Percentiles rank a stretch among this genome's conserved stretches.
Conservation (phyloP, 345 rosid genomes). For the Linum tenue region DNA sequence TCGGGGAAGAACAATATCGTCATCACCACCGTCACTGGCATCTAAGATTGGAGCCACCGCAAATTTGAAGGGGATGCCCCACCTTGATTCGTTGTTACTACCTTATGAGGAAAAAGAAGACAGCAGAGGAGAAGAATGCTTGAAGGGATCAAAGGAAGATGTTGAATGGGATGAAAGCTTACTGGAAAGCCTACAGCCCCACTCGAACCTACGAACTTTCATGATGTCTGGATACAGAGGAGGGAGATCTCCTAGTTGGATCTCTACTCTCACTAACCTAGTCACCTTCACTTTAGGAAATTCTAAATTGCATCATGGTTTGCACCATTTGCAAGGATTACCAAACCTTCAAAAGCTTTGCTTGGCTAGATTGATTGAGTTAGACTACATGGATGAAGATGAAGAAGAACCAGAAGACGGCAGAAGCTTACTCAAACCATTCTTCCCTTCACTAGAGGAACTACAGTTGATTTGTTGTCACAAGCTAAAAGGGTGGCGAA, state of each 20-base stretch:
- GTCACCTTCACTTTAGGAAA: background rate
- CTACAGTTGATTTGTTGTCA: background rate
- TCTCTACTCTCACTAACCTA: background rate
- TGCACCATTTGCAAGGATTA: background rate
- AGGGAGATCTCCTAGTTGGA: background rate
- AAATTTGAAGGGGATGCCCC: background rate
- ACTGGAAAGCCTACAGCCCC: background rate
- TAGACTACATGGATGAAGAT: background rate
- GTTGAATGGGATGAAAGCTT: background rate
- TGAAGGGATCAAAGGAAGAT: background rate
- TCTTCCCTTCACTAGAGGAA: background rate
- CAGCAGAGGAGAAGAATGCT: background rate
- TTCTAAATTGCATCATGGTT: background rate
- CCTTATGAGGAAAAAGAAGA: background rate
- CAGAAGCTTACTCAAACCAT: background rate
- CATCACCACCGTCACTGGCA: background rate
- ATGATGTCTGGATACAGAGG: background rate
- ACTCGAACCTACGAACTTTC: background rate
- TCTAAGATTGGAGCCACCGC: background rate
- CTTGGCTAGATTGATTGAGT: background rate
- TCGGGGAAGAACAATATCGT: background rate
- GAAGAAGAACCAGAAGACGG: background rate
- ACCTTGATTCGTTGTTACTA: background rate
- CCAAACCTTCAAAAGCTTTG: background rate
- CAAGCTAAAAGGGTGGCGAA: background rate